phyloP scores from a whole-genome alignment of 768 basidiomycete species.

The Kwoniella mangroviensis region DNA sequence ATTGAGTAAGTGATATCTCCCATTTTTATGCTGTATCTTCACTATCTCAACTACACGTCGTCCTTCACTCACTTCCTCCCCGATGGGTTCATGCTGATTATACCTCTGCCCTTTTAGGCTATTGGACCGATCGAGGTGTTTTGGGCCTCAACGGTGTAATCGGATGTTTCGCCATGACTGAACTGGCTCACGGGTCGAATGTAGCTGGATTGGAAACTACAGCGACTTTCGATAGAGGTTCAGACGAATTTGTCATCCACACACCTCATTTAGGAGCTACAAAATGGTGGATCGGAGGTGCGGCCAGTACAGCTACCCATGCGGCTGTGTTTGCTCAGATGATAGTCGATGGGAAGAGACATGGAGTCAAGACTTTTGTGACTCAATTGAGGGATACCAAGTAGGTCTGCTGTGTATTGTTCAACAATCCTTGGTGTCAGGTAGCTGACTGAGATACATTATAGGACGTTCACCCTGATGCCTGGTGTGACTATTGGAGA shows the following conservation, averaged over 20 bases:
- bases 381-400: conserved; percentile 59
- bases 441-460: neutral
- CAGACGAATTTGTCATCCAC: conserved; percentile 61
- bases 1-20: conserved; percentile 43
- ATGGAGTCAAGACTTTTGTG: conserved; percentile 61
- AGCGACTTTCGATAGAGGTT: conserved; percentile 58
- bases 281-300: conserved; percentile 63
- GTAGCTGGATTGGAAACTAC: conserved; percentile 61
- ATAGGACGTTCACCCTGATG: conserved; percentile 57
- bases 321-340: conserved; percentile 60
- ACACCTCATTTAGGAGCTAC: conserved; percentile 60
- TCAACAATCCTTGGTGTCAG: neutral
- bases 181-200: conserved; percentile 58
- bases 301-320: conserved; percentile 61
- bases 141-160: conserved; percentile 60
- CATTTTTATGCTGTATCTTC: too few relatives aligned
- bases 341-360: conserved; percentile 58
- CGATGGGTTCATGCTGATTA: conserved; percentile 1
- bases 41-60: too few relatives aligned
- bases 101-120: conserved; percentile 29
- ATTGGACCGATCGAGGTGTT: conserved; percentile 60
- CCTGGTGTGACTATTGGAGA: conserved; percentile 61
- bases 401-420: conserved; percentile 27
- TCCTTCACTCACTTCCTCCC: too few relatives aligned
- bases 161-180: conserved; percentile 59